Base-by-base conservation (phyloP, 2,329 filamentous ascomycete species). In the Aspergillus thermomutatus region DNA sequence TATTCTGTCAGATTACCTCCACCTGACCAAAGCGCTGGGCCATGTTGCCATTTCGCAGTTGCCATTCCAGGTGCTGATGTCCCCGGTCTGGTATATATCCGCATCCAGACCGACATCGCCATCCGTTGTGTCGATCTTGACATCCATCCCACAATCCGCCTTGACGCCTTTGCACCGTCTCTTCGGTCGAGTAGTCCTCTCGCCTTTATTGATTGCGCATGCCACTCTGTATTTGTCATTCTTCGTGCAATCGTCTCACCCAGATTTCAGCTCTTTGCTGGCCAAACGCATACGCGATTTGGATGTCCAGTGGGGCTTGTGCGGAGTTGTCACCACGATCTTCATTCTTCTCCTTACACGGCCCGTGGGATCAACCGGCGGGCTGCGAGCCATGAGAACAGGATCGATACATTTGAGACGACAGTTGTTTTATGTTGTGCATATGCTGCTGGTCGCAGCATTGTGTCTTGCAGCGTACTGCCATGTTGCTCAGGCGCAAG, bases 11-110 rank as follows among this genome's bases (percentile, higher is more conserved):
- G 84, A 87, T 68, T 87, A 87, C 55, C 75, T 87, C 28, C 85
- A 87, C 67, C 72, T 87, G 25, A 87, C 85, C 25, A 87, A 86
- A 71, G 80, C 84, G 4, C 77, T 87, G 53, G 84, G 82, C 19
- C 82, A 83, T 49, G 77, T 87, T 50, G 83, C 76, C 23, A 77
- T 83, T 5, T 86, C 84, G 8, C 85, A 87, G 62, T 67, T 84
- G 1, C 85, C 85, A 1, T 67, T 86, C 2, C 83, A 86, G 54
- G 83, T 85, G 55, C 75, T 86, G 6, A 77, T 87, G 57, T 72
- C 76, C 6, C 70, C 76, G 4, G 72, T 64, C 23, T 68, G 70
- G 28, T 73, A 75, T 47, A 60, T 72, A 34, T 68, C 63, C 27
- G 73, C 80, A 17, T 73, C 82, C 55, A 79, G 80, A 53, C 77